Conservation (phyloP, 768 basidiomycete genomes). For the Exidia glandulosa region DNA sequence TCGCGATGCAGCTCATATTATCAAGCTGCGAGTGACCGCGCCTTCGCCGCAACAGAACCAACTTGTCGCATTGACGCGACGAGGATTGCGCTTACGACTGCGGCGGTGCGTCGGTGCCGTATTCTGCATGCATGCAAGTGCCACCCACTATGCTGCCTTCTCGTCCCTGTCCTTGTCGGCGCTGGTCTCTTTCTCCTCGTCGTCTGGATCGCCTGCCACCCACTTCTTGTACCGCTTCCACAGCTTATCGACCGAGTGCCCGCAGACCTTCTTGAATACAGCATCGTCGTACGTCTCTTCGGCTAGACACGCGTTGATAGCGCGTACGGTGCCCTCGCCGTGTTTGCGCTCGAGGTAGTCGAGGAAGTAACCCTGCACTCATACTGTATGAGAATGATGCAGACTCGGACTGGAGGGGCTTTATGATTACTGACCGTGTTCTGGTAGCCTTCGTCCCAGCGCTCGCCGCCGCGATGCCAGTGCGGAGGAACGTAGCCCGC, state of each 20-base stretch:
- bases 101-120: no score
- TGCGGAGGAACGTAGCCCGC: conserved; percentile 55
- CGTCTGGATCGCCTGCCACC: neutral
- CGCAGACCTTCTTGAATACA: conserved; percentile 44
- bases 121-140: no score
- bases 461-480: conserved; percentile 42
- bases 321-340: conserved; percentile 41
- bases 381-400: neutral
- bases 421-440: conserved; percentile 28
- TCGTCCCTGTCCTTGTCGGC: no score
- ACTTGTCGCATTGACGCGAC: no score
- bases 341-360: conserved; percentile 36
- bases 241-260: conserved; percentile 39
- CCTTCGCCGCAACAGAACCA: no score
- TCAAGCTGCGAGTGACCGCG: no score
- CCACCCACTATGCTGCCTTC: no score
- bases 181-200: neutral
- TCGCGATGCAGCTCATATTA: no score
- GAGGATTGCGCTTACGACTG: no score
- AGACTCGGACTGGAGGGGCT: neutral
- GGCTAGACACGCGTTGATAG: conserved; percentile 46
- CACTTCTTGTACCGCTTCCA: conserved; percentile 40
- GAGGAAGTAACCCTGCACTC: conserved; percentile 46
- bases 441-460: conserved; percentile 74
- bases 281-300: conserved; percentile 36